Evolutionary conservation across 768 basidiomycete species (phyloP).

Genomic region (Lentinula sp.): DNA sequence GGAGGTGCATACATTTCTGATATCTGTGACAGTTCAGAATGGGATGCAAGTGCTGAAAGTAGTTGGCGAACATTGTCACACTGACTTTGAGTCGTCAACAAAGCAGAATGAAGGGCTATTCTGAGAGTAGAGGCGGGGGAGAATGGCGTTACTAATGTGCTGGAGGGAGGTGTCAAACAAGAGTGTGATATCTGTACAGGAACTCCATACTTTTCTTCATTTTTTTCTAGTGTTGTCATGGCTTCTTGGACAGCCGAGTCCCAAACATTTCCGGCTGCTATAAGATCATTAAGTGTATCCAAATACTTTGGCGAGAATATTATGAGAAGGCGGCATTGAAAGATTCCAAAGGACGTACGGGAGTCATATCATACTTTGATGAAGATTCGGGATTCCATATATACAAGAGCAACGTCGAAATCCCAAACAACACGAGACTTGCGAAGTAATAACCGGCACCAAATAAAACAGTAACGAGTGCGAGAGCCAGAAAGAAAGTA

Average conservation of each 20-base stretch:
- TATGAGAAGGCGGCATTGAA: neutral
- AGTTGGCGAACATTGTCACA: conserved; percentile 79
- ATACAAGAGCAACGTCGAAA: conserved; percentile 32
- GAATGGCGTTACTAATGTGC: conserved; percentile 36
- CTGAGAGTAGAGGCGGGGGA: conserved; percentile 56
- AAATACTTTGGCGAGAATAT: conserved; percentile 43
- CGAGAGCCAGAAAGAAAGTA: conserved; percentile 32
- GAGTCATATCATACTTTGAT: conserved; percentile 46
- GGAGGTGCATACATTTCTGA: conserved; percentile 88
- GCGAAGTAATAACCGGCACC: conserved; percentile 37
- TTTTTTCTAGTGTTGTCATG: conserved; percentile 56
- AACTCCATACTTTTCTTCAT: conserved; percentile 47
- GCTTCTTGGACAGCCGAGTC: conserved; percentile 70
- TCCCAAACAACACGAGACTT: conserved; percentile 30
- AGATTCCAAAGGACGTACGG: conserved; percentile 32
- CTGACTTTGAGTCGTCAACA: conserved; percentile 73
- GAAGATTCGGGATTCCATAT: conserved; percentile 14
- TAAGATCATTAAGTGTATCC: conserved; percentile 59
- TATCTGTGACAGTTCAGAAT: conserved; percentile 67
- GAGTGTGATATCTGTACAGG: conserved; percentile 1
- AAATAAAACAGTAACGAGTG: conserved; percentile 32
- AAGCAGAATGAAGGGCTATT: conserved; percentile 64
- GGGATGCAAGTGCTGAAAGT: conserved; percentile 69
- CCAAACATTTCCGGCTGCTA: conserved; percentile 65
- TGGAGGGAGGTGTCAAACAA: conserved; percentile 13